Conservation (phyloP, 2,329 filamentous ascomycete genomes). For the Curvularia spicifera region DNA sequence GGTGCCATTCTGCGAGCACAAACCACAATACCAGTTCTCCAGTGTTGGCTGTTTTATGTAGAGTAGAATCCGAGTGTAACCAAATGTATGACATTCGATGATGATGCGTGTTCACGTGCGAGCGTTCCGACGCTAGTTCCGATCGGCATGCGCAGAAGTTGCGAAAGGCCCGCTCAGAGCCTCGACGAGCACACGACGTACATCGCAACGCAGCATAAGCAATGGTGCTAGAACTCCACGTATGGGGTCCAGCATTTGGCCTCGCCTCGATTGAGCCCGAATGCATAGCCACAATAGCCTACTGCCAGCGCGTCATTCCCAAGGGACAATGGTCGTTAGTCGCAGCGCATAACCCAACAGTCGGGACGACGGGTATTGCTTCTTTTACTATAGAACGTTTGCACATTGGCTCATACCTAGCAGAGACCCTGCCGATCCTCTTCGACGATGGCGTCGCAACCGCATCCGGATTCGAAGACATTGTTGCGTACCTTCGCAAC, state of each 20-base stretch:
- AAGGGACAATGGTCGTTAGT: constrained; percentile 54
- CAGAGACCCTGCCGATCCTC: constrained; percentile 65
- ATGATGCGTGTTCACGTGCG: constrained; percentile 34
- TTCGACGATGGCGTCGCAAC: constrained; percentile 60
- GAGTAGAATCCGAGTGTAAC: not conserved
- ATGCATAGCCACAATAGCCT: constrained; percentile 83
- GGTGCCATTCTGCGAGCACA: constrained; percentile 70
- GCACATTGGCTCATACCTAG: constrained; percentile 3
- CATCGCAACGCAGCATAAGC: constrained; percentile 6
- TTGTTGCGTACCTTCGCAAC: constrained; percentile 63
- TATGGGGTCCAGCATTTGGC: constrained; percentile 89
- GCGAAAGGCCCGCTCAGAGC: not conserved
- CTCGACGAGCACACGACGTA: not conserved
- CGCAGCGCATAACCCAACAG: constrained; percentile 65
- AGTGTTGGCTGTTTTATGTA: not conserved
- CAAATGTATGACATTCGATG: not conserved
- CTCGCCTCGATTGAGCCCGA: constrained; percentile 90
- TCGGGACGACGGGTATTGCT: constrained; percentile 65
- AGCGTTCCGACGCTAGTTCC: constrained; percentile 21
- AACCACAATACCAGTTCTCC: not conserved
- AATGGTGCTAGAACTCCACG: constrained; percentile 74
- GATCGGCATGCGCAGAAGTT: constrained; percentile 15
- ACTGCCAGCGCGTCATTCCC: constrained; percentile 69
- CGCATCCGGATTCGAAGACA: constrained; percentile 66
- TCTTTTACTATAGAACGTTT: not conserved